Percentiles rank a stretch among this genome's conserved stretches.
Conservation (phyloP, 2,329 filamentous ascomycete genomes). For the Sodiomyces alkalinus region DNA sequence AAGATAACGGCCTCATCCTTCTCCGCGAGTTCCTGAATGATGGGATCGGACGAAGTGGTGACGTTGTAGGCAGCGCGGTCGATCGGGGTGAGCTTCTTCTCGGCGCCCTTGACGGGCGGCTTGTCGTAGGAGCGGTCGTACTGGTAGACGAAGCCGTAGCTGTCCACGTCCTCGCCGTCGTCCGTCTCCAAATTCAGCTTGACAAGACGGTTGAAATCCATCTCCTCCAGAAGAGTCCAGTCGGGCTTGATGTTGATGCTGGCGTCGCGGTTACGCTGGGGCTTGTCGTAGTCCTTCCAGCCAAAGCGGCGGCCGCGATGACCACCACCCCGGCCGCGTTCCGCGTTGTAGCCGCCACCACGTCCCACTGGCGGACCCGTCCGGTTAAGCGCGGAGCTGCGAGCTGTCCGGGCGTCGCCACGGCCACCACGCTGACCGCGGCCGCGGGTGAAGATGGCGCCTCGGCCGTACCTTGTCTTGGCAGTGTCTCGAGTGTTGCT, state of each 20-base stretch:
- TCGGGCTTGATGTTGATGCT: slow-evolving; percentile 93
- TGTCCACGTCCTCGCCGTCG: slow-evolving; percentile 87
- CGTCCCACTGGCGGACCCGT: slow-evolving; percentile 40
- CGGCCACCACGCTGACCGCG: slow-evolving; percentile 67
- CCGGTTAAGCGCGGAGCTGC: slow-evolving; percentile 51
- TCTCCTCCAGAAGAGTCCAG: slow-evolving; percentile 93
- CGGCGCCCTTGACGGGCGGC: slow-evolving; percentile 72
- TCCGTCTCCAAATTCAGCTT: slow-evolving; percentile 95
- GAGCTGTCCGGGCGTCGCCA: slow-evolving; percentile 42
- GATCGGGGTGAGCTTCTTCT: slow-evolving; percentile 75
- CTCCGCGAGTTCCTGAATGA: slow-evolving; percentile 93
- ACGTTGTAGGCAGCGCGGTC: slow-evolving; percentile 97
- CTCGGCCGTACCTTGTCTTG: slow-evolving; percentile 78
- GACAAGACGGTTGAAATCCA: slow-evolving; percentile 86
- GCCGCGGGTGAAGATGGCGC: slow-evolving; percentile 78
- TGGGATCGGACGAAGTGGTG: slow-evolving; percentile 86
- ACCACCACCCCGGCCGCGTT: slow-evolving; percentile 51
- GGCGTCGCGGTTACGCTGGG: slow-evolving; percentile 85
- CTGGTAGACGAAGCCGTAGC: slow-evolving; percentile 95
- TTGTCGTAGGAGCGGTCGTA: slow-evolving; percentile 96
- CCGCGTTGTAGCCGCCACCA: slow-evolving; percentile 56
- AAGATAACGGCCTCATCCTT: slow-evolving; percentile 95
- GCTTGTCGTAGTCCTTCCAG: slow-evolving; percentile 99
- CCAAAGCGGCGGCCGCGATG: slow-evolving; percentile 78
- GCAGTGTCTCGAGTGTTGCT: slow-evolving; percentile 81